Evolutionary conservation across 495 filamentous ascomycete genomes (phyloP), one percentile per base, ranked within the genome.

Genomic region (Hypoxylon intermedium): DNA sequence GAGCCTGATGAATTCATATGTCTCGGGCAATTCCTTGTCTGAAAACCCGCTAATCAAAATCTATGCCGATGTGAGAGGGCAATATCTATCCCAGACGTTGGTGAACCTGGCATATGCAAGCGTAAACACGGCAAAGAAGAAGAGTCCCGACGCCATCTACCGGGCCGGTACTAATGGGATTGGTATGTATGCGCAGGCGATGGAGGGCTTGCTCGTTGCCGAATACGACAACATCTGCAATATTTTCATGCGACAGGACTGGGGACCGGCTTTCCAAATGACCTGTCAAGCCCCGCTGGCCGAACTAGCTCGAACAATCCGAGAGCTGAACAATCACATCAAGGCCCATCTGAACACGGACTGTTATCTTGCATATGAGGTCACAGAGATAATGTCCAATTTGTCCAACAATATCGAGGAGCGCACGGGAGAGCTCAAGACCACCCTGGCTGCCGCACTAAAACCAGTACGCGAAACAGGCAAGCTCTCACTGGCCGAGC

Each of bases 301-400:
- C 0, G 91, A 96, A 58, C 88, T 97, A 67, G 84, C 89, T 20
- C 86, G 91, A 65, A 97, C 95, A 0, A 74, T 99, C 21, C 84
- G 87, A 9, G 94, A 97, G 62, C 79, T 99, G 19, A 96, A 98
- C 72, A 80, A 84, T 30, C 92, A 97, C 69, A 92, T 98, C 71
- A 89, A 89, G 69, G 71, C 83, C 24, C 92, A 97, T 68, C 78
- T 97, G 34, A 86, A 84, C 65, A 98, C 92, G 0, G 94, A 99
- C 74, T 97, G 95, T 75, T 99, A 89, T 70, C 82, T 99, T 19
- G 92, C 92, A 3, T 99, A 95, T 70, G 94, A 99, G 69, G 92
- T 98, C 49, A 89, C 96, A 38, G 93, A 96, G 64, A 90, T 96
- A 55, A 89, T 99, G 36, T 90, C 90, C 2, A 81, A 81, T 28